Percentiles rank a stretch among this genome's conserved stretches.
Conservation (phyloP, 345 rosid species). For the Populus ilicifolia region DNA sequence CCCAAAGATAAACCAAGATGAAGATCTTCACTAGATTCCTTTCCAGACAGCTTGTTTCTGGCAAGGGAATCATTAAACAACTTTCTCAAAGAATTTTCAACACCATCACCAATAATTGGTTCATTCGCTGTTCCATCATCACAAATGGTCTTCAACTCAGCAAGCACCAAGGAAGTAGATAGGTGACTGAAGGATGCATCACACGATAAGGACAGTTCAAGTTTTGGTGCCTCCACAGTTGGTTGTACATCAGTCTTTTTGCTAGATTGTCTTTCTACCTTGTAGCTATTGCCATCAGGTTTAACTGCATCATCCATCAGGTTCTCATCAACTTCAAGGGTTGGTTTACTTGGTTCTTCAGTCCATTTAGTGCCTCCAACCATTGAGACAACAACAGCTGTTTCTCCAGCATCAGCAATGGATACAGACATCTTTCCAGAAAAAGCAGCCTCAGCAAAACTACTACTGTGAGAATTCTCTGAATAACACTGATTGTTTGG, state of each 20-base stretch:
- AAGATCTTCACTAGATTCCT: slow-evolving; percentile 34
- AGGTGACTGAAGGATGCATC: slow-evolving; percentile 34
- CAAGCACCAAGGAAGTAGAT: slow-evolving; percentile 31
- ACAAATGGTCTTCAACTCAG: slow-evolving; percentile 29
- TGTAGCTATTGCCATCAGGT: slow-evolving; percentile 28
- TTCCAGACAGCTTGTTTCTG: slow-evolving; percentile 22
- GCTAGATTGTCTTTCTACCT: slow-evolving; percentile 24
- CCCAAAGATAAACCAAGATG: slow-evolving; percentile 46
- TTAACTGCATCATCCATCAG: slow-evolving; percentile 24
- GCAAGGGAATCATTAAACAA: slow-evolving; percentile 12
- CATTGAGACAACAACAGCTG: slow-evolving; percentile 85
- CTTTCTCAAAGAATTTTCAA: slow-evolving; percentile 27
- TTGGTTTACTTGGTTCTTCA: slow-evolving; percentile 39
- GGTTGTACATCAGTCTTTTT: slow-evolving; percentile 35
- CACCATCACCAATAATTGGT: slow-evolving; percentile 18
- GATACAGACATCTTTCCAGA: slow-evolving; percentile 71
- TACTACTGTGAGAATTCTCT: slow-evolving; percentile 38
- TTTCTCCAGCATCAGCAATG: slow-evolving; percentile 91
- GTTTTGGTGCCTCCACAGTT: slow-evolving; percentile 28
- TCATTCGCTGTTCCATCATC: slow-evolving; percentile 24
- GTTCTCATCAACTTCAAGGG: slow-evolving; percentile 33
- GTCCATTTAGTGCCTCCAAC: slow-evolving; percentile 46
- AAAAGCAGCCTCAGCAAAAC: slow-evolving; percentile 46
- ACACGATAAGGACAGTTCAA: slow-evolving; percentile 45
- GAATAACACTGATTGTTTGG: slow-evolving; percentile 34